Evolutionary conservation across 805 yeast species (phyloP).

Genomic region (Wickerhamiella nectarea): DNA sequence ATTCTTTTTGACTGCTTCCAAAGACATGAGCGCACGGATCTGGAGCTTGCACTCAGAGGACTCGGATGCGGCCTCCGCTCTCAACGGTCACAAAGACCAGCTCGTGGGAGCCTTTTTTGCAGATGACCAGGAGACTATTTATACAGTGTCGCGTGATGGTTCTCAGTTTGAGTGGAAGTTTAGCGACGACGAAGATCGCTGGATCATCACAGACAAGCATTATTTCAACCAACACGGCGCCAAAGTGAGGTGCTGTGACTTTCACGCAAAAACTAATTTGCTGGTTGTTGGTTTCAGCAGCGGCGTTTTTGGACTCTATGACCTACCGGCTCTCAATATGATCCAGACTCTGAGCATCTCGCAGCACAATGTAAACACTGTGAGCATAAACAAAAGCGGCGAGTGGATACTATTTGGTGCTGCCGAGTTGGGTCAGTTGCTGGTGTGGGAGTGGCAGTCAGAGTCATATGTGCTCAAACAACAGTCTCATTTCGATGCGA

Average conservation of each 20-base stretch:
- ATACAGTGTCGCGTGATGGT: slow-evolving; percentile 88
- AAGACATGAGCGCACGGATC: slow-evolving; percentile 78
- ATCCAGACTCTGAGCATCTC: slow-evolving; percentile 87
- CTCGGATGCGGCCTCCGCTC: slow-evolving; percentile 64
- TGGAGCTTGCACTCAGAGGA: slow-evolving; percentile 62
- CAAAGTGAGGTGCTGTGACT: slow-evolving; percentile 66
- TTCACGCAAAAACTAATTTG: slow-evolving; percentile 57
- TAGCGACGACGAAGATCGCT: slow-evolving; percentile 32
- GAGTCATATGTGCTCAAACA: slow-evolving; percentile 90
- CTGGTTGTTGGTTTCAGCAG: slow-evolving; percentile 79
- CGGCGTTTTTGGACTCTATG: slow-evolving; percentile 87
- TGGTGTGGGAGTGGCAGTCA: slow-evolving; percentile 98
- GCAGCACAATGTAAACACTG: slow-evolving; percentile 74
- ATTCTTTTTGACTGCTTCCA: slow-evolving; percentile 72
- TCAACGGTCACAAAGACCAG: slow-evolving; percentile 86
- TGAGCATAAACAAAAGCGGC: slow-evolving; percentile 66
- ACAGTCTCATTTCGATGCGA: slow-evolving; percentile 91
- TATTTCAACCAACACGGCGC: slow-evolving; percentile 44
- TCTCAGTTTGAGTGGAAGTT: slow-evolving; percentile 90
- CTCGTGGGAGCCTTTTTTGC: slow-evolving; percentile 81
- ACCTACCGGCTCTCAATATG: slow-evolving; percentile 33
- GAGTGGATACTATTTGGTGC: slow-evolving; percentile 98
- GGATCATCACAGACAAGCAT: slow-evolving; percentile 75
- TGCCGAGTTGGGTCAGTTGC: slow-evolving; percentile 72
- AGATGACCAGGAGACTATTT: slow-evolving; percentile 75